A percentile compares a stretch with the other conserved stretches of the same genome.
Evolutionary conservation across 2,329 filamentous ascomycete species (phyloP).

Genomic region (Calonectria naviculata): DNA sequence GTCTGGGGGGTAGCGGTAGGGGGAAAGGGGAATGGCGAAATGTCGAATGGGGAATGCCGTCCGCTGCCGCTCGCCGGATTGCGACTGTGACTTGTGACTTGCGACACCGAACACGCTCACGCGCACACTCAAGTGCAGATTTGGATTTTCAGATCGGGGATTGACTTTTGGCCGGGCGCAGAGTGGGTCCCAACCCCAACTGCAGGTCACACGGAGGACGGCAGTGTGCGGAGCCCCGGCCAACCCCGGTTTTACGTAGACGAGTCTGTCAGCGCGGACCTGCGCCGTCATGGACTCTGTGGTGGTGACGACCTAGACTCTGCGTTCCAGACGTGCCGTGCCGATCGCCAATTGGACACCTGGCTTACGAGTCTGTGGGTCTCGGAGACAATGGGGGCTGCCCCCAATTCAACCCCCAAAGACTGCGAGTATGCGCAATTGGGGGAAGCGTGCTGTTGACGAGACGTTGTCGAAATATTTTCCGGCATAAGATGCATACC

Average conservation of each 20-base stretch:
- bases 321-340: background rate
- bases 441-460: constrained; percentile 16
- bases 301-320: background rate
- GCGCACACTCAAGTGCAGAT: constrained; percentile 26
- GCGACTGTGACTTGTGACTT: constrained; percentile 33
- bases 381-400: constrained; percentile 21
- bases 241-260: constrained; percentile 21
- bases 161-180: constrained; percentile 27
- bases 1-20: background rate
- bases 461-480: background rate
- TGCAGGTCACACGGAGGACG: constrained; percentile 39
- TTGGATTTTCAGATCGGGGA: constrained; percentile 33
- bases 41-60: constrained; percentile 18
- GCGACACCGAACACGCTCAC: background rate
- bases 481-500: background rate
- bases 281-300: background rate
- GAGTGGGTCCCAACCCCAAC: constrained; percentile 39
- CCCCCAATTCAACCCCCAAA: constrained; percentile 40
- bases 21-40: constrained; percentile 11
- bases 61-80: constrained; percentile 24
- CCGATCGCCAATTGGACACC: constrained; percentile 16
- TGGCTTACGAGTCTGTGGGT: constrained; percentile 26
- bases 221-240: constrained; percentile 37
- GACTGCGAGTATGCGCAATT: constrained; percentile 24
- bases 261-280: background rate